Conservation (phyloP, 2,329 filamentous ascomycete genomes). For the Sclerotinia glacialis region DNA sequence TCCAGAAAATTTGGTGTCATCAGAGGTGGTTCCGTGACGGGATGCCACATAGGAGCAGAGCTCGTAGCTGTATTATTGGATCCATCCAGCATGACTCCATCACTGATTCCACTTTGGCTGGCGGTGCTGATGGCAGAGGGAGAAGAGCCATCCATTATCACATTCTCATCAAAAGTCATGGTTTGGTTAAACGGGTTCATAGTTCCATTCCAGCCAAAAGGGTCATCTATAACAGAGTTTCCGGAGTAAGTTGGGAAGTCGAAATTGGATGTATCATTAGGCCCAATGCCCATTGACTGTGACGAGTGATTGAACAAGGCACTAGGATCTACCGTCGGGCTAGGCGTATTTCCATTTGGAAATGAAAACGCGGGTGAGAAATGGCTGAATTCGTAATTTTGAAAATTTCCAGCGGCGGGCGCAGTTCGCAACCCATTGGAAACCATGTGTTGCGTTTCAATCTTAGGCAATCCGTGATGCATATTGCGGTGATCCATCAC, state of each 20-base stretch:
- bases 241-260: slow-evolving; percentile 57
- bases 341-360: slow-evolving; percentile 47
- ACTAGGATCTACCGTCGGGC: slow-evolving; percentile 69
- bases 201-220: slow-evolving; percentile 74
- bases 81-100: slow-evolving; percentile 79
- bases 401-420: slow-evolving; percentile 63
- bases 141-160: slow-evolving; percentile 87
- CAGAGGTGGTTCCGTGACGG: slow-evolving; percentile 66
- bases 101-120: slow-evolving; percentile 87
- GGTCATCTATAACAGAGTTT: slow-evolving; percentile 66
- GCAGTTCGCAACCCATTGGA: slow-evolving; percentile 74
- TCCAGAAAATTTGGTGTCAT: slow-evolving; percentile 68
- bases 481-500: slow-evolving; percentile 64
- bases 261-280: slow-evolving; percentile 58
- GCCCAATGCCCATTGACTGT: slow-evolving; percentile 61
- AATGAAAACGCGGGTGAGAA: slow-evolving; percentile 56
- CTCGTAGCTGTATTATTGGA: slow-evolving; percentile 60
- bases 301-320: slow-evolving; percentile 78
- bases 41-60: slow-evolving; percentile 64
- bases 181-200: slow-evolving; percentile 60
- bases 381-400: slow-evolving; percentile 62
- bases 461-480: slow-evolving; percentile 69
- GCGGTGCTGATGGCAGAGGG: slow-evolving; percentile 94
- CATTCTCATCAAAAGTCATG: slow-evolving; percentile 73
- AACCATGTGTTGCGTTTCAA: slow-evolving; percentile 73